Evolutionary conservation across 345 rosid genomes (phyloP), one percentile per base, ranked within the genome.

Genomic region (Gossypium australe): DNA sequence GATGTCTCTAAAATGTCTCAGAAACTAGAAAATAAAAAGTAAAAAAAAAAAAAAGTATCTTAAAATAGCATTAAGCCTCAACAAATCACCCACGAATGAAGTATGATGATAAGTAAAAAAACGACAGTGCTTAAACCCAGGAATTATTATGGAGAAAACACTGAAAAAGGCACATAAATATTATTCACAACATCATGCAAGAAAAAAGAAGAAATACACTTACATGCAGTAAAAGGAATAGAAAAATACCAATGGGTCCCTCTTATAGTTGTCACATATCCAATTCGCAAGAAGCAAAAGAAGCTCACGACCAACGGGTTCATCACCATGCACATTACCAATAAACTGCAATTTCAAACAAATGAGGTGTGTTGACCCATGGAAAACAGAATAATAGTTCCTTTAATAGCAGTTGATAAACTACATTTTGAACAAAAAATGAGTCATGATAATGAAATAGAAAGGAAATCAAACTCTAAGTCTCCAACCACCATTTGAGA

Each of bases 311-410:
- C 98, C 97, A 18, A 91, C 94, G 75, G 99, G 99, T 80, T 95
- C 97, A 77, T 95, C 96, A 57, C 98, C 98, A 75, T 93, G 98
- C 67, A 93, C 97, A 84, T 95, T 95, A 66, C 99, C 98, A 78
- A 95, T 83, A 78, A 82, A 93, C 99, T 93, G 91, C 74, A 45
- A 80, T 55, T 65, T 74, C 76, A 61, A 51, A 53, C 29, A 70
- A 59, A 70, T 72, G 65, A 74, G 78, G 69, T 64, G 57, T 76
- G 74, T 38, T 63, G 45, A 67, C 53, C 64, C 55, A 18, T 2
- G 1, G 44, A 60, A 48, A 44, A 24, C 44, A 76, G 14, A 68
- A 67, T 67, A 17, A 47, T 4, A 71, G 43, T 52, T 66, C 24
- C 34, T 76, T 55, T 16, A 78, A 76, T 25, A 51, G 18, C 17